phyloP scores from a whole-genome alignment of 176 grass and related monocot species.

The Tuctoria greenei region DNA sequence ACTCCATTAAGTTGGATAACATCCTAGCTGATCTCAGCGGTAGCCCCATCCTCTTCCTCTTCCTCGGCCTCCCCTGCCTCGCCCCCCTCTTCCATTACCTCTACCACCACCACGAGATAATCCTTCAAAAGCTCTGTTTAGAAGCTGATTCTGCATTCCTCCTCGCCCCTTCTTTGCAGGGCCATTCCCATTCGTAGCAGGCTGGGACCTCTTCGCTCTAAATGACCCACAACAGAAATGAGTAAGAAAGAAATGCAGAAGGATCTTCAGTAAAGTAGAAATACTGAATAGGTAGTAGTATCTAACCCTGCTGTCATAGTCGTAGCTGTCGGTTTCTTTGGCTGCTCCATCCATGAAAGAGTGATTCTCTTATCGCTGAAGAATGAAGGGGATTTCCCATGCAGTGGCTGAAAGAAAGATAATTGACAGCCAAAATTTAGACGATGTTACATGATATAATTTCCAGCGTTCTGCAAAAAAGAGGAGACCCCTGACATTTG shows the following conservation, averaged over 20 bases:
- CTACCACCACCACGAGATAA: slow-evolving; percentile 73
- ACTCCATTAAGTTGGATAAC: slow-evolving; percentile 16
- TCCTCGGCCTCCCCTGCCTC: slow-evolving; percentile 66
- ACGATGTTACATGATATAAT: neutral
- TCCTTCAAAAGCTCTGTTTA: slow-evolving; percentile 93
- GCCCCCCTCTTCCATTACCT: slow-evolving; percentile 68
- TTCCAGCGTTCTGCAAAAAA: no score
- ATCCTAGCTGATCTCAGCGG: slow-evolving; percentile 44
- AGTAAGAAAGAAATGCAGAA: slow-evolving; percentile 25
- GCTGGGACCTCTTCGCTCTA: slow-evolving; percentile 66
- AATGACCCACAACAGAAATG: slow-evolving; percentile 24
- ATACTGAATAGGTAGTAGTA: neutral
- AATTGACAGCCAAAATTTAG: slow-evolving; percentile 20
- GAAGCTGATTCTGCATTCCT: slow-evolving; percentile 65
- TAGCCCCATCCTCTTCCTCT: slow-evolving; percentile 86
- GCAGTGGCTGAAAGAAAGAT: slow-evolving; percentile 74
- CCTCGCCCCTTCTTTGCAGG: slow-evolving; percentile 69
- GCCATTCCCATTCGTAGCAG: slow-evolving; percentile 57
- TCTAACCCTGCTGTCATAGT: slow-evolving; percentile 56
- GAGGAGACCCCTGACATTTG: no score
- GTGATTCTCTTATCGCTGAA: slow-evolving; percentile 83
- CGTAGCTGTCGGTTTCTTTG: slow-evolving; percentile 61
- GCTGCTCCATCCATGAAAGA: slow-evolving; percentile 82
- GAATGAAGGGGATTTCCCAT: slow-evolving; percentile 79
- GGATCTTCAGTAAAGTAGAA: slow-evolving; percentile 11